Conservation (phyloP, 2,329 filamentous ascomycete species). For the Claviceps sorghi region DNA sequence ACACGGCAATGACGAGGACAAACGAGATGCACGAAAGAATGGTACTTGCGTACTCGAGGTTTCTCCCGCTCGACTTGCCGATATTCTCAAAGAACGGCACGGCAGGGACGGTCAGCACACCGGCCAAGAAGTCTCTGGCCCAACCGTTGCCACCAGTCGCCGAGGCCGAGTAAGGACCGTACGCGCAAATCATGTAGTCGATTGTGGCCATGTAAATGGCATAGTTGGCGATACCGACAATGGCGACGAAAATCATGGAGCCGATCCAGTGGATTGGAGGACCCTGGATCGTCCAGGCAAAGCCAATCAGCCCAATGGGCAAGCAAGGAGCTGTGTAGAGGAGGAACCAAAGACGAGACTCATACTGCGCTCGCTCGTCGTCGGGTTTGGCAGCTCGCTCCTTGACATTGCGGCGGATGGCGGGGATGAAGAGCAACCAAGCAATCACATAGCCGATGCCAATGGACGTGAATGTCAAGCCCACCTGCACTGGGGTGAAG, state of each 20-base stretch:
- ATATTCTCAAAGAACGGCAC: slow-evolving; percentile 50
- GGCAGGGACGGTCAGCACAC: slow-evolving; percentile 54
- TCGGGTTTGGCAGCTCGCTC: slow-evolving; percentile 34
- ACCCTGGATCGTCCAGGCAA: slow-evolving; percentile 52
- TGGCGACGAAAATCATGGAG: slow-evolving; percentile 46
- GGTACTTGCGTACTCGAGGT: slow-evolving; percentile 45
- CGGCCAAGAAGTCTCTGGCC: slow-evolving; percentile 58
- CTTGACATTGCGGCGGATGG: slow-evolving; percentile 37
- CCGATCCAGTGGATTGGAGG: slow-evolving; percentile 54
- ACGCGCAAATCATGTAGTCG: slow-evolving; percentile 64
- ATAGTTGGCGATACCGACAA: slow-evolving; percentile 62
- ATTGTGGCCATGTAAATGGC: slow-evolving; percentile 64
- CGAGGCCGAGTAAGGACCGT: slow-evolving; percentile 58
- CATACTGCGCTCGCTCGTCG: slow-evolving; percentile 50
- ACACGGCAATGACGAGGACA: slow-evolving; percentile 47
- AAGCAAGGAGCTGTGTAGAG: slow-evolving; percentile 46
- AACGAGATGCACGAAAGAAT: slow-evolving; percentile 50
- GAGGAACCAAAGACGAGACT: slow-evolving; percentile 51
- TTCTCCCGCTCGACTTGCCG: slow-evolving; percentile 27
- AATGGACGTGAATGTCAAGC: slow-evolving; percentile 50
- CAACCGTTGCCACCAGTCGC: slow-evolving; percentile 66
- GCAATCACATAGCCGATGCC: slow-evolving; percentile 51
- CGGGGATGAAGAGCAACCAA: slow-evolving; percentile 44
- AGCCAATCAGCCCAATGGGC: slow-evolving; percentile 54
- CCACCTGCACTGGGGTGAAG: slow-evolving; percentile 42